Evolutionary conservation across 768 basidiomycete species (phyloP), one percentile per base, ranked within the genome.

Genomic region (Amyloporia xantha): DNA sequence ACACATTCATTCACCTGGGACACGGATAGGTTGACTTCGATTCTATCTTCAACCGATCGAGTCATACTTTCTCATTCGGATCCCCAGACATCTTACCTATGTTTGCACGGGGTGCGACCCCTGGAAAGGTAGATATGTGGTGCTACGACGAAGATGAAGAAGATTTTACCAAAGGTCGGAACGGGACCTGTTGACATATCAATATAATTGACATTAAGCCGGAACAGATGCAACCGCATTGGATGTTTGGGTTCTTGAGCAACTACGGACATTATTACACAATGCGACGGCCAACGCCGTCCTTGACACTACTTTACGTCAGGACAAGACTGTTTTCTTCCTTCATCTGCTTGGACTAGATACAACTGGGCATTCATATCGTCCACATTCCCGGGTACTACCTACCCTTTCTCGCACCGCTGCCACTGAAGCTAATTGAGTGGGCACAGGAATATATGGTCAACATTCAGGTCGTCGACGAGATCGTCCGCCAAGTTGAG

Each of bases 51-150:
- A 93, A 92, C 58, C 84, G 82, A 58, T 90, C 88, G 2, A 76
- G 73, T 33, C 69, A 75, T 19, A 88, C 88, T 0, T 93, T 81
- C 60, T 84, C 86, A 1, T 92, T 93, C 51, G 91, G 91, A 1
- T 87, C 85, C 2, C 91, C 91, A 0, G 91, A 93, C 62, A 93
- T 93, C 44, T 64, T 92, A 4, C 89, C 88, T 2, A 92, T 93
- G 84, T 93, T 93, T 57, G 69, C 79, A 6, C 73, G 77, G n/a
- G 86, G 87, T 15, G 86, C 88, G 1, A 72, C 72, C 0, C 77
- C 78, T 0, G 81, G 79, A 0, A 85, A 76, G 57, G 86, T 93
- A 1, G 72, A 76, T 39, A 79, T 80, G 28, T 91, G 86, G 85
- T 77, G 73, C 46, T 92, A 92, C 61, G 68, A 82, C 41, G 84